Conservation (phyloP, 495 filamentous ascomycete genomes). For the Neurospora sp. region DNA sequence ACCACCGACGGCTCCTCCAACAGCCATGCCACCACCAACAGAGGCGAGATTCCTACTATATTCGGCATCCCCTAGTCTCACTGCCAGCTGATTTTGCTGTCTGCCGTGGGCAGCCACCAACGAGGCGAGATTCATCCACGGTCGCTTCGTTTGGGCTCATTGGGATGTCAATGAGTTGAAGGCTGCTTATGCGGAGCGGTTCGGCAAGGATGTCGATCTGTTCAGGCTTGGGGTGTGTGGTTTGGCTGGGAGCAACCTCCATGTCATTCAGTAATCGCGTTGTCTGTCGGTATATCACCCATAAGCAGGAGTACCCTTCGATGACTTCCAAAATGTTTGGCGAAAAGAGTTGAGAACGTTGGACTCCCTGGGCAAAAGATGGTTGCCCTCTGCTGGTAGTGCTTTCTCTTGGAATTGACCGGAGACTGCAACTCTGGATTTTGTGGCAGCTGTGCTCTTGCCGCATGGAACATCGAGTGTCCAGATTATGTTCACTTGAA, state of each 20-base stretch:
- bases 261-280: neutral
- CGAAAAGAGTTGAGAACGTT: too few relatives aligned
- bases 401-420: too few relatives aligned
- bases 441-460: too few relatives aligned
- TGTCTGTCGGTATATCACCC: neutral
- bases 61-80: constrained; percentile 14
- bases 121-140: constrained; percentile 44
- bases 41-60: constrained; percentile 31
- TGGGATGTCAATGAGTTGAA: constrained; percentile 48
- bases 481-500: too few relatives aligned
- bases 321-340: too few relatives aligned
- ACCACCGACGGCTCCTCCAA: neutral
- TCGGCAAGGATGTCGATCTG: neutral
- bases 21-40: constrained; percentile 14
- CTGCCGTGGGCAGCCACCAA: constrained; percentile 38
- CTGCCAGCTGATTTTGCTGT: constrained; percentile 39
- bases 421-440: too few relatives aligned
- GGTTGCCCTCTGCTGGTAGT: too few relatives aligned
- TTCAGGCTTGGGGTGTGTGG: neutral
- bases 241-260: neutral
- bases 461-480: too few relatives aligned
- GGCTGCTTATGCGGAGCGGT: neutral
- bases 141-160: constrained; percentile 35
- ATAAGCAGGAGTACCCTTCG: too few relatives aligned
- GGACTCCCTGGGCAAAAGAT: too few relatives aligned